phyloP scores from a whole-genome alignment of 2,329 filamentous ascomycete species.

The Diatrype stigma region DNA sequence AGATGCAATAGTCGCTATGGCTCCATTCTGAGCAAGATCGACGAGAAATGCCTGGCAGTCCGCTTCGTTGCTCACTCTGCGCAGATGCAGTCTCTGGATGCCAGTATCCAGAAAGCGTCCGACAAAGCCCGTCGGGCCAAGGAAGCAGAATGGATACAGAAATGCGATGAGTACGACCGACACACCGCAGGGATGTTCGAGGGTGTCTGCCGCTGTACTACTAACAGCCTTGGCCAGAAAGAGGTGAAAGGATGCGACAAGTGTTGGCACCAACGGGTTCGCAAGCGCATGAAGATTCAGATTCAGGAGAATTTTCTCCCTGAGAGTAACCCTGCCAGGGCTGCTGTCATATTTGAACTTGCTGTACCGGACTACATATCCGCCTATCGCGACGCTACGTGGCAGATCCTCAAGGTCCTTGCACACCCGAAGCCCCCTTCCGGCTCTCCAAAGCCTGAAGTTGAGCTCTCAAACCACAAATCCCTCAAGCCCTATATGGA shows the following conservation, averaged over 20 bases:
- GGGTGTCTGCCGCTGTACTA: slow-evolving; percentile 28
- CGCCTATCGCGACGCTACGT: slow-evolving; percentile 49
- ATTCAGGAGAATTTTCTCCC: slow-evolving; percentile 50
- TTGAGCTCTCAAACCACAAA: slow-evolving; percentile 16
- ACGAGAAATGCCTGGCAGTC: slow-evolving; percentile 41
- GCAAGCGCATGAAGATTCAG: slow-evolving; percentile 37
- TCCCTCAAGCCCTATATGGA: slow-evolving; percentile 10
- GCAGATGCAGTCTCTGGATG: slow-evolving; percentile 13
- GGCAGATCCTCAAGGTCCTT: slow-evolving; percentile 38
- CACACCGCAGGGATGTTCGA: slow-evolving; percentile 30
- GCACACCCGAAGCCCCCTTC: slow-evolving; percentile 21
- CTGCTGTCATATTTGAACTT: slow-evolving; percentile 50
- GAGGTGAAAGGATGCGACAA: slow-evolving; percentile 37
- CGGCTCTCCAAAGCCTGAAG: slow-evolving; percentile 3
- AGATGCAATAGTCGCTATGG: slow-evolving; percentile 11
- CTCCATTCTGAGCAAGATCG: too few species aligned
- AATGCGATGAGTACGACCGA: slow-evolving; percentile 20
- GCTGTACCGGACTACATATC: slow-evolving; percentile 38
- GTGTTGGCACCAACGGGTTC: slow-evolving; percentile 33
- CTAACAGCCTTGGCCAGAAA: slow-evolving; percentile 23
- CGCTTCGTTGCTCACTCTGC: slow-evolving; percentile 37
- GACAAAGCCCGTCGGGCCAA: slow-evolving; percentile 10
- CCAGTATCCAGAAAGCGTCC: slow-evolving; percentile 12
- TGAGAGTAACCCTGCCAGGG: slow-evolving; percentile 24
- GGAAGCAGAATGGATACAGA: slow-evolving; percentile 8